Base-by-base conservation (phyloP, 208 protist genomes). In the Trypanosoma conorhini region DNA sequence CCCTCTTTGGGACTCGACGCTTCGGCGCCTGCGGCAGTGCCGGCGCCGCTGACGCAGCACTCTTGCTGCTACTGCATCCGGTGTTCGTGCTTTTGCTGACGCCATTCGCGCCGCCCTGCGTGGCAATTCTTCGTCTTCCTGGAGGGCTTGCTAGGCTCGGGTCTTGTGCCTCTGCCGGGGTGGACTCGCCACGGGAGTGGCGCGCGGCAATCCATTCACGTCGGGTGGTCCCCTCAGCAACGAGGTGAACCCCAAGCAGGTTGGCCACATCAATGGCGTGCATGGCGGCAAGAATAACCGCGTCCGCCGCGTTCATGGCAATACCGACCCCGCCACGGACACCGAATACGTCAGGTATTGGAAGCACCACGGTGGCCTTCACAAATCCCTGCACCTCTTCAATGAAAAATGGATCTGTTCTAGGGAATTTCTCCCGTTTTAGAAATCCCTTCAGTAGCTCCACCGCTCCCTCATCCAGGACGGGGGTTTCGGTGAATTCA, bases 241-340 rank as follows among this genome's bases (percentile, higher is more conserved):
- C 62, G 17, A 79, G 54, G 35, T 56, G 42, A 13, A 93, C 55
- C n/a, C 82, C 85, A 60, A 96, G 79, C 31, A 62, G 22, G 48
- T 77, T 72, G 5, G 94, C 76, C 21, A 91, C 79, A 71, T 96
- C 89, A 19, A 96, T 74, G 0, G 92, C 88, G 70, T 96, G 92
- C 87, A 94, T 95, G 3, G 89, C 85, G 5, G 92, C 89, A 0
- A 96, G 76, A 7, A 76, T 70, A 55, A 83, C 61, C 15, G 92
- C 88, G 24, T 92, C 86, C 13, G 57, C 42, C 13, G 70, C 72
- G 30, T 63, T 87, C 57, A 66, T 48, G 17, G 85, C 87, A 44
- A 96, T 76, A 24, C 92, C 92, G 9, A 96, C 82, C 12, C 89
- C 92, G 35, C 92, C 92, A 21, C 89, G 84, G n/a, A 94, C 72